Conservation (phyloP, 345 rosid species). For the Diplotaxis tenuifolia region DNA sequence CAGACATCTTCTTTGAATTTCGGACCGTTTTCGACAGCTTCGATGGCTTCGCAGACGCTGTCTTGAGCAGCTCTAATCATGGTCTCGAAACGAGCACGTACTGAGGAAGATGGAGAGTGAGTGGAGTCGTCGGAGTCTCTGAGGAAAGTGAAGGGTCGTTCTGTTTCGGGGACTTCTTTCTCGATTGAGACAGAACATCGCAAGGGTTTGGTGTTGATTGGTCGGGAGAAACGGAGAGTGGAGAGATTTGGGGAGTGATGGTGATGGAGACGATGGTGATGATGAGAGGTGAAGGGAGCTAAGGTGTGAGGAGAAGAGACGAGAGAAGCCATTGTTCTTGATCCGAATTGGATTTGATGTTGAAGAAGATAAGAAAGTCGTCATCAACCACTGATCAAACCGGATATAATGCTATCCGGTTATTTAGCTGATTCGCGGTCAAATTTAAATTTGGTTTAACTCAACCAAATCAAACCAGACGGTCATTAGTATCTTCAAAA, state of each 20-base stretch:
- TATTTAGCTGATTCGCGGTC: too few relatives aligned
- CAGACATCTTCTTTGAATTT: conserved; percentile 96
- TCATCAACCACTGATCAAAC: conserved; percentile 25
- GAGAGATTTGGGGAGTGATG: conserved; percentile 12
- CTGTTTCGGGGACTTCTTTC: conserved; percentile 58
- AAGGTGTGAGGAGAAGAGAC: conserved; percentile 14
- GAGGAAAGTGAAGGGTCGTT: conserved; percentile 78
- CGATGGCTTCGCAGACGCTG: conserved; percentile 68
- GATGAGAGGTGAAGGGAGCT: conserved; percentile 23
- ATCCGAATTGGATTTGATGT: conserved; percentile 17
- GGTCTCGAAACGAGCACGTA: conserved; percentile 80
- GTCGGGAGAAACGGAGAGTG: conserved; percentile 8
- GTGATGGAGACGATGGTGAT: conserved; percentile 29
- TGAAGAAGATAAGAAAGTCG: conserved; percentile 30
- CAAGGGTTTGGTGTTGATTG: conserved; percentile 19
- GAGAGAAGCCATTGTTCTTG: conserved; percentile 27
- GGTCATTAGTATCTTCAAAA: too few relatives aligned
- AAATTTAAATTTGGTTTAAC: too few relatives aligned
- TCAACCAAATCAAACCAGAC: too few relatives aligned
- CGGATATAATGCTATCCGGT: not conserved
- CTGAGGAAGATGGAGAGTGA: conserved; percentile 36
- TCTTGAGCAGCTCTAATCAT: conserved; percentile 90
- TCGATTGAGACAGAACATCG: conserved; percentile 60
- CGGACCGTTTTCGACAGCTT: conserved; percentile 58
- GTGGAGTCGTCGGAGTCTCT: conserved; percentile 52